Percentiles rank a stretch among this genome's conserved stretches.
These are phyloP conservation scores for Pelagophyceae sp. DNA, from an alignment of 352 stramenopile species.

Conservation along the genomic window DNA sequence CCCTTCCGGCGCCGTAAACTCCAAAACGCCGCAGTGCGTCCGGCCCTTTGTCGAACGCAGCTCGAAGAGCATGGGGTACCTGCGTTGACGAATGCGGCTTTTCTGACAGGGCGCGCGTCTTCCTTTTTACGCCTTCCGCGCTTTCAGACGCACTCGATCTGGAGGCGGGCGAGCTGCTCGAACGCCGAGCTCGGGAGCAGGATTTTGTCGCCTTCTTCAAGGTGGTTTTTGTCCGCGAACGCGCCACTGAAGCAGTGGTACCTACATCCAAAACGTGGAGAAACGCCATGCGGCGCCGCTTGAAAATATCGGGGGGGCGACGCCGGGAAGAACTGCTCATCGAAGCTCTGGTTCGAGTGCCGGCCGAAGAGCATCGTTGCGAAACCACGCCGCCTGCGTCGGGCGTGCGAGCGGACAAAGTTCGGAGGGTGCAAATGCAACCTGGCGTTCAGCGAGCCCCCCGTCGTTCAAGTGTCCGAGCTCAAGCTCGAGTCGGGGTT, in stretches of 20 bases:
- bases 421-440: too few relatives aligned
- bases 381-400: too few relatives aligned
- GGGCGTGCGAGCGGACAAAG: too few relatives aligned
- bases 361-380: slow-evolving; percentile 2
- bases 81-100: not conserved
- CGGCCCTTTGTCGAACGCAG: slow-evolving; percentile 74
- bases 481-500: too few relatives aligned
- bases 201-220: slow-evolving; percentile 77
- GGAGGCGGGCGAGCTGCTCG: slow-evolving; percentile 71
- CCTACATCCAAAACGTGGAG: not conserved
- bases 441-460: too few relatives aligned
- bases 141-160: slow-evolving; percentile 21
- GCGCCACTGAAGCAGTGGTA: slow-evolving; percentile 61
- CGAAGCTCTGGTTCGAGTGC: not conserved
- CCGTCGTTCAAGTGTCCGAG: too few relatives aligned
- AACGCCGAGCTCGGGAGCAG: slow-evolving; percentile 92
- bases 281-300: not conserved
- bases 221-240: slow-evolving; percentile 54
- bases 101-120: not conserved
- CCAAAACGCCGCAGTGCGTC: slow-evolving; percentile 89
- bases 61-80: slow-evolving; percentile 97
- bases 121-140: slow-evolving; percentile 2
- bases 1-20: slow-evolving; percentile 96
- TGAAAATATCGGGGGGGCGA: not conserved
- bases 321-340: not conserved